phyloP scores from a whole-genome alignment of 768 basidiomycete species.

The Podaxis mareebaensis region DNA sequence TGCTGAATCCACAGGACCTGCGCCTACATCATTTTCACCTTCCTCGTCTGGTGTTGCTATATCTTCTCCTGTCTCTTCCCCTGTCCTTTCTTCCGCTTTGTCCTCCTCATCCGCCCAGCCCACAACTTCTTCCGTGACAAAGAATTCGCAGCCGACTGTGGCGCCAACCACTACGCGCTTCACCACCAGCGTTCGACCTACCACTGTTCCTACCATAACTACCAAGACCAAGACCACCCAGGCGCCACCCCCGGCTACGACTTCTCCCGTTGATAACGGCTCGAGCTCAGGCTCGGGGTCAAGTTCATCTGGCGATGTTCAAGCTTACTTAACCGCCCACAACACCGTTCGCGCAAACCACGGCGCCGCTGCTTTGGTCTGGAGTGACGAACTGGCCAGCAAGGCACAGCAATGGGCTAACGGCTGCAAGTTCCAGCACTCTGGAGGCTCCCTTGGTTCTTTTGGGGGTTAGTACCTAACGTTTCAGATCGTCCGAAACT shows the following conservation, averaged over 20 bases:
- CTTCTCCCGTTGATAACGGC: constrained; percentile 21
- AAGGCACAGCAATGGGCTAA: constrained; percentile 73
- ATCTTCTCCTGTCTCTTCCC: constrained; percentile 21
- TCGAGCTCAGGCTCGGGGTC: constrained; percentile 16
- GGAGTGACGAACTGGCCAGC: constrained; percentile 59
- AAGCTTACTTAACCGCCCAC: constrained; percentile 58
- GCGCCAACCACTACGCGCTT: constrained; percentile 16
- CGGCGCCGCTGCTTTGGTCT: constrained; percentile 63
- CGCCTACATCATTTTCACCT: constrained; percentile 12
- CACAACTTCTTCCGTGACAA: constrained; percentile 18
- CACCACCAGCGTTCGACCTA: constrained; percentile 17
- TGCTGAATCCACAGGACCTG: constrained; percentile 6
- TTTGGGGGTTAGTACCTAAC: constrained; percentile 52
- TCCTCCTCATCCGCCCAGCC: constrained; percentile 22
- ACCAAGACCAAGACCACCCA: constrained; percentile 8
- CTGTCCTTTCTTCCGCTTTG: constrained; percentile 21
- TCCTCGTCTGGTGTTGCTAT: constrained; percentile 14
- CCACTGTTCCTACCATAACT: constrained; percentile 15
- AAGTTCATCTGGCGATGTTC: constrained; percentile 44
- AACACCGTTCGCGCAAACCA: constrained; percentile 64
- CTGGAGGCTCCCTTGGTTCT: constrained; percentile 61
- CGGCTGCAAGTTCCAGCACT: constrained; percentile 68
- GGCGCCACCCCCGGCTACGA: constrained; percentile 18
- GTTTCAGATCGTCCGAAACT: not conserved
- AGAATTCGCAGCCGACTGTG: constrained; percentile 16